Base-by-base conservation (phyloP, 1,139 yeast genomes). In the Candida tunisiensis region DNA sequence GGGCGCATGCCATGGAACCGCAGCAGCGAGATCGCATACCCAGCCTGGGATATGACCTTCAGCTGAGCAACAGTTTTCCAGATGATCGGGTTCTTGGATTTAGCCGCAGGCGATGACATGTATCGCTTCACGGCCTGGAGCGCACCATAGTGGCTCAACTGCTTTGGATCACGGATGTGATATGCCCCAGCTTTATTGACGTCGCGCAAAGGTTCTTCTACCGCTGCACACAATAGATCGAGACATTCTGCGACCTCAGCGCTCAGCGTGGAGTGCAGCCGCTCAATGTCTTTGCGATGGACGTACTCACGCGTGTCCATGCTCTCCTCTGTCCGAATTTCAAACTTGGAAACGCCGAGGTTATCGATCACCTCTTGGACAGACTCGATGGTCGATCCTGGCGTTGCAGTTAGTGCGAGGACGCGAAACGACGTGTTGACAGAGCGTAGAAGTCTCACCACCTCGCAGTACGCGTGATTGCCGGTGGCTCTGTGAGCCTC, bases 401-500 rank as follows among this genome's bases (percentile, higher is more conserved):
- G 99, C 0, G 99, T 91, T 1, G 99, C 99, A 0, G 98, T 83
- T 34, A 91, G 57, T 0, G 94, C 96, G 28, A 88, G 50, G 0
- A 83, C 59, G 25, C 98, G 57, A 39, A 70, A 77, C 1, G 82
- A 69, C 0, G 62, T 53, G 40, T 74, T 77, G 42, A 70, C 72
- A 30, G 82, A 51, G 18, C 61, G 58, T 23, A 85, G 47, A 39
- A 68, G 73, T 34, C 69, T 60, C 4, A 79, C 80, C 10, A 88
- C 88, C 33, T 78, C 77, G 28, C 75, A 75, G 41, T 88, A 88
- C 0, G 96, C 78, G 45, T 83, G 85, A 31, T 79, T 75, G 0
- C 95, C 94, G 27, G 75, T 73, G 0, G 95, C 82, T 27, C 94
- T 58, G 50, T 91, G 99, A 0, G 98, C 98, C 55, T 91, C 99